Evolutionary conservation across 495 filamentous ascomycete species (phyloP).

Genomic region (Cercophora samala): DNA sequence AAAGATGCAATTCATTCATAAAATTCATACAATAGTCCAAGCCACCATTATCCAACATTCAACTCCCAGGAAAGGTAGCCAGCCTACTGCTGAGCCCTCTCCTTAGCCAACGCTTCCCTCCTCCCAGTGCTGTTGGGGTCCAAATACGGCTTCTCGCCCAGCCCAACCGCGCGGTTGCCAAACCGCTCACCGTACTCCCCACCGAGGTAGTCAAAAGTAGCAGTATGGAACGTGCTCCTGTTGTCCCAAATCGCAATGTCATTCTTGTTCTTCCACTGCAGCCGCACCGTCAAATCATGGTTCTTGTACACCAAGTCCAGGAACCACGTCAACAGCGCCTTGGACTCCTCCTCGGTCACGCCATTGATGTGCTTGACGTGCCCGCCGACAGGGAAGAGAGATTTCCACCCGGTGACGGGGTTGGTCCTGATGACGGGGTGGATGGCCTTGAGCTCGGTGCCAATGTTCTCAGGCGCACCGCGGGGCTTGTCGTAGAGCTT

Average conservation of each 20-base stretch:
- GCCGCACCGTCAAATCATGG: conserved; percentile 70
- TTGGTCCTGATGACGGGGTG: conserved; percentile 74
- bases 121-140: conserved; percentile 57
- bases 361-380: conserved; percentile 65
- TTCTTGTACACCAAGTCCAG: conserved; percentile 60
- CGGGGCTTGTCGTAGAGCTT: conserved; percentile 55
- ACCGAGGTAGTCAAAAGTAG: conserved; percentile 63
- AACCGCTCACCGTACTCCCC: conserved; percentile 52
- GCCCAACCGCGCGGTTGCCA: conserved; percentile 59
- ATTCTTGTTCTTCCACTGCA: conserved; percentile 59
- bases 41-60: no score
- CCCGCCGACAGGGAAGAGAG: conserved; percentile 60
- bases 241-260: conserved; percentile 80
- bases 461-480: conserved; percentile 63
- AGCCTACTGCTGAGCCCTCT: neutral
- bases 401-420: conserved; percentile 77
- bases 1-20: neutral
- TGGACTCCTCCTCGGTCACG: conserved; percentile 59
- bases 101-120: conserved; percentile 46
- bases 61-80: neutral
- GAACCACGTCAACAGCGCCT: conserved; percentile 58
- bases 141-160: conserved; percentile 65
- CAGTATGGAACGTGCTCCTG: conserved; percentile 61
- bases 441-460: conserved; percentile 54
- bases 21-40: neutral